Evolutionary conservation across 108 stramenopile species (phyloP).

Genomic region (Stephanodiscus minutulus): DNA sequence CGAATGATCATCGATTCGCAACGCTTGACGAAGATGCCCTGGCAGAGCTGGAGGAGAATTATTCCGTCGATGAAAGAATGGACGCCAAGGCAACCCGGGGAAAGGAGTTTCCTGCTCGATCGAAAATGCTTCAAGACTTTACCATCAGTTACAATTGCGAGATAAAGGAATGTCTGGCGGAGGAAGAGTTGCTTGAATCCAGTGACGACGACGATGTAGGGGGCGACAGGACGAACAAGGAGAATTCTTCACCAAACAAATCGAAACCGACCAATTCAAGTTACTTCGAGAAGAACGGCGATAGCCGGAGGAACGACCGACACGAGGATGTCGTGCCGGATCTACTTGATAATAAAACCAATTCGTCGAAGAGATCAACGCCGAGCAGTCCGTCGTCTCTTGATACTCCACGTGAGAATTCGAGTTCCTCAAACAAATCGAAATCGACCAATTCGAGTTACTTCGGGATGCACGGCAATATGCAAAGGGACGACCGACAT

Average conservation of each 20-base stretch:
- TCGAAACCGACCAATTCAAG: not conserved
- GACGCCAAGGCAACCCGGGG: not conserved
- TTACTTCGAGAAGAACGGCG: constrained; percentile 4
- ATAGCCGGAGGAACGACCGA: no score
- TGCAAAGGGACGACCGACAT: no score
- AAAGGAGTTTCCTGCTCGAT: not conserved
- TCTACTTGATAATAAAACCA: not conserved
- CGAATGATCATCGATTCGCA: constrained; percentile 5
- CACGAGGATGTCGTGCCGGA: not conserved
- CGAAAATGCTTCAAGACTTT: constrained; percentile 13
- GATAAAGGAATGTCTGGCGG: constrained; percentile 19
- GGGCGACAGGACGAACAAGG: not conserved
- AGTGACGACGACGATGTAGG: constrained; percentile 28
- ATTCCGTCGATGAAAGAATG: not conserved
- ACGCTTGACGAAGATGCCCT: constrained; percentile 28
- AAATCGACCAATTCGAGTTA: not conserved
- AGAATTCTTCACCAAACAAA: not conserved
- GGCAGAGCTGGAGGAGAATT: constrained; percentile 28
- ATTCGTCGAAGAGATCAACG: not conserved
- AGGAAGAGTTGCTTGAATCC: constrained; percentile 20
- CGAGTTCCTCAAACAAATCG: not conserved
- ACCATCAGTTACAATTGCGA: constrained; percentile 40
- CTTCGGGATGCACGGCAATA: not conserved
- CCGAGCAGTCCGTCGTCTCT: not conserved
- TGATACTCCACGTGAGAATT: constrained; percentile 4